Conservation (phyloP, 2,329 filamentous ascomycete species). For the Sporothrix euskadiensis region DNA sequence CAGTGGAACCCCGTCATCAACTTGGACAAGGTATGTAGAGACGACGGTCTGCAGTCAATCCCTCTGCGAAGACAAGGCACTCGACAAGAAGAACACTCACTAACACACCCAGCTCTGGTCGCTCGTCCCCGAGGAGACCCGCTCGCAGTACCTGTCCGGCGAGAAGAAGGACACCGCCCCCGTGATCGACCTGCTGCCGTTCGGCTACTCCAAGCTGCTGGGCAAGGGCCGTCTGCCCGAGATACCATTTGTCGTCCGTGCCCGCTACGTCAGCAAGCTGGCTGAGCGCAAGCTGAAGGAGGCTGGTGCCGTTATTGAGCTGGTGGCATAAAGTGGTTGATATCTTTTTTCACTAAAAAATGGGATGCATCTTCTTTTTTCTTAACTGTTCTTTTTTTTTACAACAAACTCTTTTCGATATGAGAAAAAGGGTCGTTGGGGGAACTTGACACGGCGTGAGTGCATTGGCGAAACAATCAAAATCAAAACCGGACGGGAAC, state of each 20-base stretch:
- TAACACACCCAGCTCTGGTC: slow-evolving; percentile 74
- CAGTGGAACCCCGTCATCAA: slow-evolving; percentile 99
- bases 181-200: slow-evolving; percentile 94
- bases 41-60: background rate
- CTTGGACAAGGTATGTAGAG: slow-evolving; percentile 77
- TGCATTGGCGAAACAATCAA: background rate
- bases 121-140: slow-evolving; percentile 88
- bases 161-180: slow-evolving; percentile 86
- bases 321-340: slow-evolving; percentile 71
- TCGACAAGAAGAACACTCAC: background rate
- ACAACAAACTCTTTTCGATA: background rate
- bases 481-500: background rate
- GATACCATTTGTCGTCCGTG: slow-evolving; percentile 90
- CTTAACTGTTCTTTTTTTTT: background rate
- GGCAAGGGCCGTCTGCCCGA: slow-evolving; percentile 96
- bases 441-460: background rate
- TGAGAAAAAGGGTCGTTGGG: background rate
- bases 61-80: background rate
- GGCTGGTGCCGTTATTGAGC: slow-evolving; percentile 92
- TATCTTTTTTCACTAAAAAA: slow-evolving; percentile 12
- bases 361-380: slow-evolving; percentile 8
- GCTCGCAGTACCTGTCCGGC: slow-evolving; percentile 83
- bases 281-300: slow-evolving; percentile 99
- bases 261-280: slow-evolving; percentile 91
- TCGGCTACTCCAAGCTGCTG: slow-evolving; percentile 98